phyloP scores from a whole-genome alignment of 2,329 filamentous ascomycete genomes.

The Amauroascus niger region DNA sequence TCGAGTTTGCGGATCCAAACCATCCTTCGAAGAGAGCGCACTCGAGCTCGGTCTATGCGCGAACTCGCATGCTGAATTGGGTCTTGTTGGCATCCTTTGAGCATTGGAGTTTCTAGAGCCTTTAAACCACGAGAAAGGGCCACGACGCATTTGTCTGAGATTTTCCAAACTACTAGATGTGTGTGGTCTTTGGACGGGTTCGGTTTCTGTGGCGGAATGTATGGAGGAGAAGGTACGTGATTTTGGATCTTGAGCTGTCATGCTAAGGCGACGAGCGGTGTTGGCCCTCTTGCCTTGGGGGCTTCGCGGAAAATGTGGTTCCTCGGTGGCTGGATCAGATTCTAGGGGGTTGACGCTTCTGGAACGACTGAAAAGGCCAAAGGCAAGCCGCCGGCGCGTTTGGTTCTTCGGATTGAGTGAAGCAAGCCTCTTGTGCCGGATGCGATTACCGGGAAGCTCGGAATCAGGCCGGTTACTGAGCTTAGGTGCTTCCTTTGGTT shows the following conservation, averaged over 20 bases:
- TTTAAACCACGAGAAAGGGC: conserved; percentile 37
- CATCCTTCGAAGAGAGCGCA: neutral
- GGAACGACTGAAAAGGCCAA: conserved; percentile 2
- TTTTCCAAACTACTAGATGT: conserved; percentile 20
- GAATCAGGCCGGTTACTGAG: neutral
- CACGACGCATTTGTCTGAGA: conserved; percentile 30
- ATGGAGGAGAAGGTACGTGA: neutral
- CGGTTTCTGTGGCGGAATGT: neutral
- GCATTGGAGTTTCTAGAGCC: conserved; percentile 11
- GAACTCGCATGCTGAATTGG: neutral
- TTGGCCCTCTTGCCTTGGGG: neutral
- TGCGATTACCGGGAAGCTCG: neutral
- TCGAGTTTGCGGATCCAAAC: neutral
- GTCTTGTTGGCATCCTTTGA: neutral
- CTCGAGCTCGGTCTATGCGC: neutral
- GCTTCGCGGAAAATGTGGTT: neutral
- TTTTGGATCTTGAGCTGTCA: neutral
- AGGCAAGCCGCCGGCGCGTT: neutral
- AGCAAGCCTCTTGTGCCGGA: neutral
- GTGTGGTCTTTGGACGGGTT: neutral
- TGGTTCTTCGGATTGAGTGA: neutral
- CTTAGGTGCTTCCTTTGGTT: neutral
- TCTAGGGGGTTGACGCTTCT: neutral
- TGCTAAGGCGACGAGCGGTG: conserved; percentile 1
- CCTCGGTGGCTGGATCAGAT: neutral